phyloP scores from a whole-genome alignment of 2,329 filamentous ascomycete species.

The Neonectria coccinea region DNA sequence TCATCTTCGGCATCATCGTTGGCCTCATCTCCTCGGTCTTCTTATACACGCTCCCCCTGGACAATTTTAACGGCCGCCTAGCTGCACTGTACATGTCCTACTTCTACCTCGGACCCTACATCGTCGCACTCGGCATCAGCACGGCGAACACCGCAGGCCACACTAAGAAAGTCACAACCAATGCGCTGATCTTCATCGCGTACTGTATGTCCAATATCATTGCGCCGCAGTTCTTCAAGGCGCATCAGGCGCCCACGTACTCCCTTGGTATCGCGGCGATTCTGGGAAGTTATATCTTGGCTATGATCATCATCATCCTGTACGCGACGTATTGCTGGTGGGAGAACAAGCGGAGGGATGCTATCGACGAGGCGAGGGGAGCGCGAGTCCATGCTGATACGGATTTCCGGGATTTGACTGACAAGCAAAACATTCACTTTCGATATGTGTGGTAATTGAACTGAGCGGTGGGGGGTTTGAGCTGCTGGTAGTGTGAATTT shows the following conservation, averaged over 20 bases:
- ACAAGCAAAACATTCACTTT: conserved; percentile 49
- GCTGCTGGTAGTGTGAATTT: background rate
- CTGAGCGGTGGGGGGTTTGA: too few relatives aligned
- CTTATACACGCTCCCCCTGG: conserved; percentile 45
- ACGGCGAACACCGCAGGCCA: conserved; percentile 51
- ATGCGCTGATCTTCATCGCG: conserved; percentile 59
- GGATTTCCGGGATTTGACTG: conserved; percentile 52
- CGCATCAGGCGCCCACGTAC: conserved; percentile 50
- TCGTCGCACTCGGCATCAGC: conserved; percentile 39
- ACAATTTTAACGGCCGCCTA: conserved; percentile 45
- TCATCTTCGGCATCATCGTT: conserved; percentile 37
- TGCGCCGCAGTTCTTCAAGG: conserved; percentile 54
- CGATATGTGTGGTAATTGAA: conserved; percentile 40
- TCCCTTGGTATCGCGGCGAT: conserved; percentile 29
- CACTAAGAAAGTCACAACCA: conserved; percentile 57
- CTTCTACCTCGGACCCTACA: conserved; percentile 47
- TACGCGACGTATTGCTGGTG: conserved; percentile 46
- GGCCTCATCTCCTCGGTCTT: conserved; percentile 45
- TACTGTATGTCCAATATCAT: conserved; percentile 56
- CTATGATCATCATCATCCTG: conserved; percentile 47
- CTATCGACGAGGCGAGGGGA: conserved; percentile 20
- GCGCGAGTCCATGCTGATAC: conserved; percentile 40
- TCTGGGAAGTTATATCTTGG: conserved; percentile 41
- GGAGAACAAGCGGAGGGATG: conserved; percentile 48
- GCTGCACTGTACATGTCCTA: conserved; percentile 51